A percentile compares a stretch with the other conserved stretches of the same genome.
Evolutionary conservation across 768 basidiomycete genomes (phyloP).

Genomic region (Scleroderma bovista): DNA sequence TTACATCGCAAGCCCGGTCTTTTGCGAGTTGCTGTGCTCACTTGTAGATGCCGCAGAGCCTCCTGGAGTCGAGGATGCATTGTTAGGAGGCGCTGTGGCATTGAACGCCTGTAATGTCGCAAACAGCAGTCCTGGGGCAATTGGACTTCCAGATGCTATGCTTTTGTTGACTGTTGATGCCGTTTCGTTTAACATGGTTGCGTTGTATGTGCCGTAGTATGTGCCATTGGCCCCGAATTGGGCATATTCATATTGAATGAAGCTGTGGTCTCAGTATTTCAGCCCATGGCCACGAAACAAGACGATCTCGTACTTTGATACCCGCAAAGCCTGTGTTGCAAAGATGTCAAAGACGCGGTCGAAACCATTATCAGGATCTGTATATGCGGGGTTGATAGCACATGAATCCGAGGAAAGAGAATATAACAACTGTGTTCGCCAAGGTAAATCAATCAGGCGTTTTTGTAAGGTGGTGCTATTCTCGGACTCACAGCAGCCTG

Average conservation of each 20-base stretch:
- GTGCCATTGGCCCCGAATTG: constrained; percentile 50
- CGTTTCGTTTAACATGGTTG: constrained; percentile 54
- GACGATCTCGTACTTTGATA: constrained; percentile 43
- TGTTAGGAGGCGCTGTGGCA: constrained; percentile 36
- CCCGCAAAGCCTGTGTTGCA: constrained; percentile 57
- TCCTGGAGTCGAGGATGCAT: constrained; percentile 9
- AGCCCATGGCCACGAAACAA: background rate
- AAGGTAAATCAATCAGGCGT: background rate
- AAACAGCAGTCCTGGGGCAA: constrained; percentile 57
- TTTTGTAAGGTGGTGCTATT: background rate
- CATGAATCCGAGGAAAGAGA: constrained; percentile 69
- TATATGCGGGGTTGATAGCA: constrained; percentile 68
- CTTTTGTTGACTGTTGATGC: constrained; percentile 38
- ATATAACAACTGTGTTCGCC: constrained; percentile 59
- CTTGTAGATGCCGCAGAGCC: constrained; percentile 11
- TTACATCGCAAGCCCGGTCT: constrained; percentile 76
- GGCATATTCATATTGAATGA: constrained; percentile 55
- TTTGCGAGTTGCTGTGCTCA: constrained; percentile 16
- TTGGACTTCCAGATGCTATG: constrained; percentile 37
- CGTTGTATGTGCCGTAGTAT: constrained; percentile 53
- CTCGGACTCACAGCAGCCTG: constrained; percentile 62
- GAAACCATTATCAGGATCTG: constrained; percentile 48
- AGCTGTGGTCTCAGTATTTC: constrained; percentile 22
- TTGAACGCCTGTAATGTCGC: constrained; percentile 65
- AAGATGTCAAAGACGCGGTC: constrained; percentile 75